These are phyloP conservation scores for Casuarina glauca DNA, from an alignment of 306 rosid species.

Conservation along the genomic window DNA sequence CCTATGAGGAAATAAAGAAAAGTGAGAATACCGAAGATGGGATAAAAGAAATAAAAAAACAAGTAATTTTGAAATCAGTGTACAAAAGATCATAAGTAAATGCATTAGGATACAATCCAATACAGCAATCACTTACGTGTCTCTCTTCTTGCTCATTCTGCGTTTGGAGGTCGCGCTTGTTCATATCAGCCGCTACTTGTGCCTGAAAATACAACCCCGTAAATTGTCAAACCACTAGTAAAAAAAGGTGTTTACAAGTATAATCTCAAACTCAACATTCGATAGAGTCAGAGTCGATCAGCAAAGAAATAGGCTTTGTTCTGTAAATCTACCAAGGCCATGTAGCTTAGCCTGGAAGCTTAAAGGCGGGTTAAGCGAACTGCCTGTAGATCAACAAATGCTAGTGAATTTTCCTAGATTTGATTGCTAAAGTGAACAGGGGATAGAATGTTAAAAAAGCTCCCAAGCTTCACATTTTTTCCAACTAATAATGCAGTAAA, in stretches of 20 bases:
- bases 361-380: neutral
- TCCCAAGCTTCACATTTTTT: neutral
- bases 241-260: constrained; percentile 2
- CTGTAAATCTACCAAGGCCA: constrained; percentile 4
- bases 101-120: constrained; percentile 15
- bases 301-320: constrained; percentile 12
- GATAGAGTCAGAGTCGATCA: neutral
- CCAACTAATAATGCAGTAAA: too few relatives aligned
- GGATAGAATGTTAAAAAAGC: neutral
- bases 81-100: constrained; percentile 12
- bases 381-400: constrained; percentile 4
- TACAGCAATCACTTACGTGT: constrained; percentile 54
- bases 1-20: neutral
- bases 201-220: constrained; percentile 49
- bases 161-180: constrained; percentile 70
- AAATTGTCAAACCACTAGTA: constrained; percentile 16
- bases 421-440: constrained; percentile 6
- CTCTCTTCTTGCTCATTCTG: constrained; percentile 91
- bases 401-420: neutral
- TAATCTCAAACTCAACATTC: constrained; percentile 16
- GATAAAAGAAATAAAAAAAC: neutral
- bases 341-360: constrained; percentile 4
- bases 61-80: constrained; percentile 2
- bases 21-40: neutral
- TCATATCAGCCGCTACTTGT: constrained; percentile 87